Evolutionary conservation across 2,329 filamentous ascomycete genomes (phyloP).

Genomic region (Chaetomium sp.): DNA sequence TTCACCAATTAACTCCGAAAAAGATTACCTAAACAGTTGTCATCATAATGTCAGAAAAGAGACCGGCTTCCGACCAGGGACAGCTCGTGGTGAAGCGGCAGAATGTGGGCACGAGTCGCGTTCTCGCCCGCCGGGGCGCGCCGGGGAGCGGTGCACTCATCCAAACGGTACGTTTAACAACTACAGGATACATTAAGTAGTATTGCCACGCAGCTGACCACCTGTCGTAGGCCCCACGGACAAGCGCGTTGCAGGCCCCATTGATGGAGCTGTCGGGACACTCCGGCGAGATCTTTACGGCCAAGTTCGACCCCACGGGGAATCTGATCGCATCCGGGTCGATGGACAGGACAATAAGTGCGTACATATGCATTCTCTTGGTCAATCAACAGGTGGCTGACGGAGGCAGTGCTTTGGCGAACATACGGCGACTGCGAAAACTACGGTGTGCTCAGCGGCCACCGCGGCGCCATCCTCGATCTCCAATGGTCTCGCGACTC

Average conservation of each 20-base stretch:
- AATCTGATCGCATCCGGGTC: constrained; percentile 90
- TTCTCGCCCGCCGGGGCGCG: constrained; percentile 55
- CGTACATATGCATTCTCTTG: constrained; percentile 38
- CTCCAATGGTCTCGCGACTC: constrained; percentile 97
- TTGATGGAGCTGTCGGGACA: constrained; percentile 90
- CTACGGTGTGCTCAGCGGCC: constrained; percentile 84
- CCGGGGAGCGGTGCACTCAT: constrained; percentile 51
- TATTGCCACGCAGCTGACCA: constrained; percentile 8
- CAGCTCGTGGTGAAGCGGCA: constrained; percentile 89
- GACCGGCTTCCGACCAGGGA: constrained; percentile 78
- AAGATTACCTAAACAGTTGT: background rate
- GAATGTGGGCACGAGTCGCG: constrained; percentile 61
- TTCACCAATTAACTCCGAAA: constrained; percentile 6
- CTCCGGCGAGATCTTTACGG: constrained; percentile 85
- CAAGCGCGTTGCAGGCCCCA: constrained; percentile 81
- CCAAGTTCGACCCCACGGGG: constrained; percentile 86
- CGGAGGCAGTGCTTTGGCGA: constrained; percentile 77
- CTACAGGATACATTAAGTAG: background rate
- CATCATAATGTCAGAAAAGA: constrained; percentile 83
- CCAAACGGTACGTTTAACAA: constrained; percentile 49
- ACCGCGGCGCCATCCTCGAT: constrained; percentile 88
- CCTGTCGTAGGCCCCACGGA: constrained; percentile 66
- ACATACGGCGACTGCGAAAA: constrained; percentile 94
- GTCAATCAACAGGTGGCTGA: background rate
- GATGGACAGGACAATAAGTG: constrained; percentile 90